These are phyloP conservation scores for Tuber umbilicatum DNA, from an alignment of 495 filamentous ascomycete species.

Conservation along the genomic window DNA sequence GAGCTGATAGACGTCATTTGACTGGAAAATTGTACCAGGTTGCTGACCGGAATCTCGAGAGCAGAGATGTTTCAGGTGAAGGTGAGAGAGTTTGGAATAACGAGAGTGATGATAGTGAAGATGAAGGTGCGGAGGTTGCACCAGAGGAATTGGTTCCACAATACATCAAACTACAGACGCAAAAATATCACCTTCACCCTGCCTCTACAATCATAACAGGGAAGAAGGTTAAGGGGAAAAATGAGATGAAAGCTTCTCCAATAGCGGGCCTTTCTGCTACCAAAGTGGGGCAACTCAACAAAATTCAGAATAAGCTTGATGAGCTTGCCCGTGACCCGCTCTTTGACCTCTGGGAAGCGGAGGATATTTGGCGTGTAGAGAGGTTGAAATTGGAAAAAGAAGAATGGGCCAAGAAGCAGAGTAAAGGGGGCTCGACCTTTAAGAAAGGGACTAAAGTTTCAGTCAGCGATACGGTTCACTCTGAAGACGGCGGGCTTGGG, in stretches of 20 bases:
- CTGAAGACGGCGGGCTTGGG: background rate
- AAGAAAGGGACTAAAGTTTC: slow-evolving; percentile 5
- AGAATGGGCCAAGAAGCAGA: slow-evolving; percentile 39
- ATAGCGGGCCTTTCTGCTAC: slow-evolving; percentile 41
- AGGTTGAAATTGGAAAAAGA: slow-evolving; percentile 61
- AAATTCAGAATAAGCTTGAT: slow-evolving; percentile 62
- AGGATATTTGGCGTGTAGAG: slow-evolving; percentile 63
- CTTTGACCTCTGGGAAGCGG: slow-evolving; percentile 71
- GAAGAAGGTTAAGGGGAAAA: slow-evolving; percentile 46
- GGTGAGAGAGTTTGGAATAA: slow-evolving; percentile 19
- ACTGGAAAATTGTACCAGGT: slow-evolving; percentile 22
- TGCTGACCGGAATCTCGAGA: slow-evolving; percentile 35
- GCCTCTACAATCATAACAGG: slow-evolving; percentile 46
- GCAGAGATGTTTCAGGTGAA: slow-evolving; percentile 41
- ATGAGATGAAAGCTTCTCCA: slow-evolving; percentile 15
- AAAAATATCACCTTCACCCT: slow-evolving; percentile 66
- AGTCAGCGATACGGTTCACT: background rate
- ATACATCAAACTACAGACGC: slow-evolving; percentile 65
- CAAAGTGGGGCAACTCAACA: slow-evolving; percentile 48
- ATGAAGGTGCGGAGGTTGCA: slow-evolving; percentile 54
- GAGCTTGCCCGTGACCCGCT: slow-evolving; percentile 76
- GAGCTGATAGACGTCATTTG: slow-evolving; percentile 22
- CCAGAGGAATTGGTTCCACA: slow-evolving; percentile 69
- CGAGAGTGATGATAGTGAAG: slow-evolving; percentile 43
- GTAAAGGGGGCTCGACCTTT: slow-evolving; percentile 15